Evolutionary conservation across 208 protist species (phyloP).

Genomic region (Zelonia costaricensis): DNA sequence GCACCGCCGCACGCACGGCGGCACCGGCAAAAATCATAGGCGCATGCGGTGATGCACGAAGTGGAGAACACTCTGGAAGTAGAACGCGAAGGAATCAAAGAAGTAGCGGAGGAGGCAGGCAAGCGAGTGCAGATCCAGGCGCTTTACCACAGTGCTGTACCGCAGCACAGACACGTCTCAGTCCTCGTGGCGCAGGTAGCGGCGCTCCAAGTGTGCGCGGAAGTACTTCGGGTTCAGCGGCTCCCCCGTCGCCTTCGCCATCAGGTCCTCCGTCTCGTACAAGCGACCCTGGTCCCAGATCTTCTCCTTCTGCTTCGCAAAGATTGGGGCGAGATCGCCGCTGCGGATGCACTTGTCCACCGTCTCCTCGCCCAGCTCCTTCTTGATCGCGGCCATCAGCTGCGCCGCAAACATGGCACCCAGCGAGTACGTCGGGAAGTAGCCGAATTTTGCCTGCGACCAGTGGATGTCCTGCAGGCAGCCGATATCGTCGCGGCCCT

Average conservation of each 20-base stretch:
- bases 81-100: too few relatives aligned
- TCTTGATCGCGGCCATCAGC: slow-evolving; percentile 67
- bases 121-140: too few relatives aligned
- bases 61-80: too few relatives aligned
- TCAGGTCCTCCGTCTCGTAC: slow-evolving; percentile 78
- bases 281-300: slow-evolving; percentile 64
- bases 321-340: slow-evolving; percentile 69
- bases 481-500: slow-evolving; percentile 73
- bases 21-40: too few relatives aligned
- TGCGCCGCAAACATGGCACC: slow-evolving; percentile 84
- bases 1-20: too few relatives aligned
- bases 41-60: too few relatives aligned
- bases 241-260: slow-evolving; percentile 77
- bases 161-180: not conserved
- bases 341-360: slow-evolving; percentile 55
- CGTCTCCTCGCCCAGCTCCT: slow-evolving; percentile 56
- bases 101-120: not conserved
- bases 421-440: slow-evolving; percentile 91
- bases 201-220: slow-evolving; percentile 76
- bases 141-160: too few relatives aligned
- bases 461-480: slow-evolving; percentile 93
- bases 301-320: slow-evolving; percentile 74
- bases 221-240: slow-evolving; percentile 80
- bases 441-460: slow-evolving; percentile 62
- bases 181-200: slow-evolving; percentile 67